Evolutionary conservation across 2,329 filamentous ascomycete genomes (phyloP).

Genomic region (Atkinsonella hypoxylon): DNA sequence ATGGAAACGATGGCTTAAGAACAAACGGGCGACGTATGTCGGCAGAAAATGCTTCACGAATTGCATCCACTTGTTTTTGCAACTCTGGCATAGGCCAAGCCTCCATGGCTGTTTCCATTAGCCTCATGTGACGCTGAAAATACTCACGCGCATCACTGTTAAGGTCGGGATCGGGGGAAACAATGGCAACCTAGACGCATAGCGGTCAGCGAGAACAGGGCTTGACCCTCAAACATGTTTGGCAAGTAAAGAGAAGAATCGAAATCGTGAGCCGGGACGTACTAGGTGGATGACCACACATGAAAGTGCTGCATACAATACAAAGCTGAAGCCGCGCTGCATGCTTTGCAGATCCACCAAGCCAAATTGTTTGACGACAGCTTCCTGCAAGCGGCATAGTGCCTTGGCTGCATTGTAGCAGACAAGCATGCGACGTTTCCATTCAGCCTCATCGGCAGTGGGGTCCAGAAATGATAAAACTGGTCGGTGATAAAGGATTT

Average conservation of each 20-base stretch:
- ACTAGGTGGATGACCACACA: constrained; percentile 91
- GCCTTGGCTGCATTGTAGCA: constrained; percentile 78
- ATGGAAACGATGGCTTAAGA: constrained; percentile 76
- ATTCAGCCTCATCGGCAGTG: constrained; percentile 56
- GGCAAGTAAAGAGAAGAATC: background rate
- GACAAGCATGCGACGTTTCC: constrained; percentile 79
- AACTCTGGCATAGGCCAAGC: constrained; percentile 85
- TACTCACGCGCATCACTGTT: constrained; percentile 77
- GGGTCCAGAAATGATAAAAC: constrained; percentile 72
- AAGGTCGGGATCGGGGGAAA: constrained; percentile 81
- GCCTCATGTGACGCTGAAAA: constrained; percentile 87
- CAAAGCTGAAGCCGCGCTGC: constrained; percentile 89
- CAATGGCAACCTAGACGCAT: constrained; percentile 63
- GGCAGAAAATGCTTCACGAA: constrained; percentile 84
- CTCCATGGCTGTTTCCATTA: constrained; percentile 73
- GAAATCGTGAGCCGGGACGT: constrained; percentile 27
- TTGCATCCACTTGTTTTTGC: constrained; percentile 76
- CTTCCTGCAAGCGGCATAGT: constrained; percentile 79
- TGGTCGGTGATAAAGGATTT: constrained; percentile 80
- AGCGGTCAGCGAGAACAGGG: constrained; percentile 8
- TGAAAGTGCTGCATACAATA: constrained; percentile 82
- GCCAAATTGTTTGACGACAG: constrained; percentile 63
- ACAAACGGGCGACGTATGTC: constrained; percentile 78
- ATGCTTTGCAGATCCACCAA: constrained; percentile 76
- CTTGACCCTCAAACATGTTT: constrained; percentile 1